Percentiles rank a stretch among this genome's conserved stretches.
These are phyloP conservation scores for Diaporthe humulicola DNA, from an alignment of 2,329 filamentous ascomycete species.

Conservation along the genomic window DNA sequence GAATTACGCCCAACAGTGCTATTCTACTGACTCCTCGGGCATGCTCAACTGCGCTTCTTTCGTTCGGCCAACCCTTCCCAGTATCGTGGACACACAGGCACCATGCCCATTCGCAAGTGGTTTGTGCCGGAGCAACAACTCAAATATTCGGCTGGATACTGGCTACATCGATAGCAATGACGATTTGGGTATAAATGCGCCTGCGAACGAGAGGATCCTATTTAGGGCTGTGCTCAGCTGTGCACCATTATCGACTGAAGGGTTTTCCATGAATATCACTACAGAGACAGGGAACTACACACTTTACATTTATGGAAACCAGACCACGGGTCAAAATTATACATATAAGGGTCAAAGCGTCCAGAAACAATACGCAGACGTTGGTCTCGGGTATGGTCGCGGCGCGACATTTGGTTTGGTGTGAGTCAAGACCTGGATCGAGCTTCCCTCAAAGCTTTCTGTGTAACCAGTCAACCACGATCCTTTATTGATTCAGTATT, in stretches of 20 bases:
- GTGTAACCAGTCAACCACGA: no score
- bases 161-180: conserved; percentile 42
- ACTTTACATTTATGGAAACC: conserved; percentile 28
- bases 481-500: no score
- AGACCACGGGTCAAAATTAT: background rate
- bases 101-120: conserved; percentile 41
- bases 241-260: conserved; percentile 29
- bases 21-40: conserved; percentile 27
- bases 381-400: background rate
- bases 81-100: conserved; percentile 18
- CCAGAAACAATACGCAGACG: background rate
- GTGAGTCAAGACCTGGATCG: no score
- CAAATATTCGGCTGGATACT: conserved; percentile 38
- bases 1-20: conserved; percentile 41
- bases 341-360: conserved; percentile 13
- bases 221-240: conserved; percentile 14
- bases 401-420: background rate
- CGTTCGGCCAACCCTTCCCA: background rate
- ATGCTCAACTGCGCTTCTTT: conserved; percentile 22
- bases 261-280: background rate
- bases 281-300: conserved; percentile 8
- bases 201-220: conserved; percentile 37
- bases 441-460: no score
- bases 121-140: conserved; percentile 33
- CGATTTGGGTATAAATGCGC: conserved; percentile 43